Base-by-base conservation (phyloP, 108 stramenopile species). In the Schizochytrium sp. region DNA sequence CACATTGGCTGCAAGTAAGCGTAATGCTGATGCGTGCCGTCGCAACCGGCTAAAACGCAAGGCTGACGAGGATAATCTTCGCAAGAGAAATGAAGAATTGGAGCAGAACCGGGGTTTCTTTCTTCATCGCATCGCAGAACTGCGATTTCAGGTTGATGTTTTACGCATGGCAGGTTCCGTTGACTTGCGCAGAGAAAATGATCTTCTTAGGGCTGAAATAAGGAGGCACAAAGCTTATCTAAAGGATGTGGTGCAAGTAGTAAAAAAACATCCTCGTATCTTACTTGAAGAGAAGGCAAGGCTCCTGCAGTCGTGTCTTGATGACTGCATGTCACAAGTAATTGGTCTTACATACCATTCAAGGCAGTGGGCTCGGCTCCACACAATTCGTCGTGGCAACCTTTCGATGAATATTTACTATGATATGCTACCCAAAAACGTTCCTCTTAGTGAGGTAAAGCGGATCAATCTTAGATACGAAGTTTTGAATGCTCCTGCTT, bases 41-140 rank as follows among this genome's bases (percentile, higher is more conserved):
- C 76, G 76, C 76, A 49, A 40, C 76, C 5, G 76, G 45, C 50
- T 55, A 17, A 83, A 83, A 53, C 76, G 76, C 50, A 83, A 83
- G 76, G 50, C 50, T 0, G 47, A 83, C 5, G 12, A 55, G 17
- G 76, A 83, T 2, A 55, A 83, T 10, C 76, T 83, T n/a, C 2
- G 2, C 17, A 10, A 42, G 28, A 17, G 76, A 13, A 83, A 83
- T 1, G 1, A 17, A 5, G 76, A 83, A 53, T 53, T 83, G 28
- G 76, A 83, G 47, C 50, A 47, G 76, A n/a, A 42, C 17, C 5
- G 76, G 76, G 53, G 55, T 5, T 5, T 83, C 45, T 83, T 47
- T 55, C 76, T 83, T 10, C n/a, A 10, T n/a, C 47, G 76, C 50
- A 83, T 83, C 55, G 76, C 76, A 40, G 28, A 83, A 38, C 76